phyloP scores from a whole-genome alignment of 2,329 filamentous ascomycete species.

The Aureobasidium sp. region DNA sequence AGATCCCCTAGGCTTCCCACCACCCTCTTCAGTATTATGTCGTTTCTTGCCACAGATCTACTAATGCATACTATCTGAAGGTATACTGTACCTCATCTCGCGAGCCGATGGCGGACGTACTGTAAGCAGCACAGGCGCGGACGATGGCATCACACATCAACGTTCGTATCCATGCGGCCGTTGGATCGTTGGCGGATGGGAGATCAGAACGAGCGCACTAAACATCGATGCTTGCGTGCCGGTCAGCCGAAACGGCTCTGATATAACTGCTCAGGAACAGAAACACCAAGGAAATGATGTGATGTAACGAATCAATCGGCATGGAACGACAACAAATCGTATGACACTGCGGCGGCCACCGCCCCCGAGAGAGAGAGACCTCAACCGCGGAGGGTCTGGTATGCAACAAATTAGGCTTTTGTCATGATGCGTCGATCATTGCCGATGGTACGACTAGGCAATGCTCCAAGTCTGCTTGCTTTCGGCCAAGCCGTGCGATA shows the following conservation, averaged over 20 bases:
- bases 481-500: not conserved
- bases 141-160: not conserved
- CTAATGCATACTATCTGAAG: not conserved
- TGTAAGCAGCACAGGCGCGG: not conserved
- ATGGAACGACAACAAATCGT: not conserved
- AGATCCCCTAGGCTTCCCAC: not conserved
- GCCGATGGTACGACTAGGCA: not conserved
- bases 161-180: slow-evolving; percentile 1
- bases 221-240: not conserved
- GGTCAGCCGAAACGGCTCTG: slow-evolving; percentile 6
- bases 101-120: slow-evolving; percentile 1
- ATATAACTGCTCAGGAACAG: slow-evolving; percentile 1
- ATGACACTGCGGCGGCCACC: not conserved
- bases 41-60: not conserved
- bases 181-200: not conserved
- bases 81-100: slow-evolving; percentile 6
- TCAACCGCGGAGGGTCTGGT: slow-evolving; percentile 7
- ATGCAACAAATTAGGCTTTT: slow-evolving; percentile 2
- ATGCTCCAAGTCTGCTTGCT: not conserved
- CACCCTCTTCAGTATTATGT: not conserved
- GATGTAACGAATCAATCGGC: not conserved
- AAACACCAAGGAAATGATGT: not conserved
- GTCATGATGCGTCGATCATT: slow-evolving; percentile 11
- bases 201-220: not conserved
- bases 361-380: not conserved